These are phyloP conservation scores for Phytophthora lateralis DNA, from an alignment of 352 stramenopile species.

Conservation along the genomic window DNA sequence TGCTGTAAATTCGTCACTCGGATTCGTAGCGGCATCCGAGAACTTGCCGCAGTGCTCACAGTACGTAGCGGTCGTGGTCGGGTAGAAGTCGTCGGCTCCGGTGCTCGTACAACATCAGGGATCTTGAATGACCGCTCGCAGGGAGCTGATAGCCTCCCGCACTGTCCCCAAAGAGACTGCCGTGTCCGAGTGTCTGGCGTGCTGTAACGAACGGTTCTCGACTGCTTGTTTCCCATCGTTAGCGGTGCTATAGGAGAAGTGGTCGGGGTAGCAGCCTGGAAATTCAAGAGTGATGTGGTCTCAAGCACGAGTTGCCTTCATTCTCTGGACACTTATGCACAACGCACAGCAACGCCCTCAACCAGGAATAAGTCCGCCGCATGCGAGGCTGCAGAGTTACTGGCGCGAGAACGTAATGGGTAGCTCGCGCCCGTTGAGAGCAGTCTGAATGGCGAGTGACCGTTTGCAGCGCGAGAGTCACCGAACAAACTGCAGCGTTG, in stretches of 20 bases:
- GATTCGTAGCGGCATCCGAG: slow-evolving; percentile 1
- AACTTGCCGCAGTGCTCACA: neutral
- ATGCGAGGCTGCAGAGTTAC: neutral
- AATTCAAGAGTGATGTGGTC: slow-evolving; percentile 5
- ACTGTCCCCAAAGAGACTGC: slow-evolving; percentile 2
- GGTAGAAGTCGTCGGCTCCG: neutral
- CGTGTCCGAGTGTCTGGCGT: neutral
- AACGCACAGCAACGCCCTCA: too few relatives aligned
- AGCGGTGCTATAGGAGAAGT: neutral
- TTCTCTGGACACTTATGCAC: too few relatives aligned
- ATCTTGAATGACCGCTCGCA: neutral
- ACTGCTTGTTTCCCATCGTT: slow-evolving; percentile 10
- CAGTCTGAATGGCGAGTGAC: too few relatives aligned
- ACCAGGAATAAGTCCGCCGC: too few relatives aligned
- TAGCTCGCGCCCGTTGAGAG: too few relatives aligned
- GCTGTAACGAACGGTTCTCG: neutral
- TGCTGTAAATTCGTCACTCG: slow-evolving; percentile 12
- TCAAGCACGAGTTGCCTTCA: neutral
- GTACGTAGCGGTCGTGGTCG: too few relatives aligned
- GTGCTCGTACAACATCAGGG: neutral
- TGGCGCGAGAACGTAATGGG: neutral
- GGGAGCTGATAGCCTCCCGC: neutral
- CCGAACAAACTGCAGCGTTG: too few relatives aligned
- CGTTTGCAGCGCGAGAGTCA: too few relatives aligned
- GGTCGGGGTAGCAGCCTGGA: neutral